Percentiles rank a stretch among this genome's conserved stretches.
These are phyloP conservation scores for Epichloe bromicola DNA, from an alignment of 2,329 filamentous ascomycete genomes.

Conservation along the genomic window DNA sequence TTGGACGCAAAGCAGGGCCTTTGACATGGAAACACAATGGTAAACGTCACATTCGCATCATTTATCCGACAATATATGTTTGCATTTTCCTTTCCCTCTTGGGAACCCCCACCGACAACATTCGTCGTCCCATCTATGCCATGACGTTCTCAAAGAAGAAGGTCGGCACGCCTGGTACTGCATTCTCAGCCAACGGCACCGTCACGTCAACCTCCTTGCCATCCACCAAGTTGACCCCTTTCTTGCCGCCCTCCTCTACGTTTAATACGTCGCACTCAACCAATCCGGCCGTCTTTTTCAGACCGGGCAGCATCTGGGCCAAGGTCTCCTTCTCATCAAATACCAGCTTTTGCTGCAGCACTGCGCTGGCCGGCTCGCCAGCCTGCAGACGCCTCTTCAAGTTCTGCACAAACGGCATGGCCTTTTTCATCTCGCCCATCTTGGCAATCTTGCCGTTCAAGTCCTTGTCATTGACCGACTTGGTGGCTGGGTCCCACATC, in stretches of 20 bases:
- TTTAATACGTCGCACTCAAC: slow-evolving; percentile 58
- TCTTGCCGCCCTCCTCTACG: slow-evolving; percentile 58
- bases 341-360: slow-evolving; percentile 71
- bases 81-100: neutral
- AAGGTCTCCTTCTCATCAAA: slow-evolving; percentile 77
- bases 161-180: slow-evolving; percentile 69
- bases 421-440: slow-evolving; percentile 86
- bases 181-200: slow-evolving; percentile 50
- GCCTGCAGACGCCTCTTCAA: slow-evolving; percentile 72
- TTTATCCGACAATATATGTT: no score
- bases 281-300: slow-evolving; percentile 63
- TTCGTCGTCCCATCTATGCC: slow-evolving; percentile 7
- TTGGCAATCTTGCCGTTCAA: slow-evolving; percentile 69
- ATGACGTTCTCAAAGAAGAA: slow-evolving; percentile 78
- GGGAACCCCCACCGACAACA: no score
- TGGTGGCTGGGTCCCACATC: slow-evolving; percentile 47
- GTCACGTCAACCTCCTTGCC: slow-evolving; percentile 43
- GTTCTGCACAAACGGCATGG: slow-evolving; percentile 88
- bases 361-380: slow-evolving; percentile 51
- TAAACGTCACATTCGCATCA: no score
- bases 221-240: slow-evolving; percentile 40
- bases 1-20: no score
- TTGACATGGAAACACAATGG: no score
- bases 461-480: slow-evolving; percentile 65
- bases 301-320: slow-evolving; percentile 60